Evolutionary conservation across 805 yeast species (phyloP).

Genomic region (Wickerhamia fluorescens): DNA sequence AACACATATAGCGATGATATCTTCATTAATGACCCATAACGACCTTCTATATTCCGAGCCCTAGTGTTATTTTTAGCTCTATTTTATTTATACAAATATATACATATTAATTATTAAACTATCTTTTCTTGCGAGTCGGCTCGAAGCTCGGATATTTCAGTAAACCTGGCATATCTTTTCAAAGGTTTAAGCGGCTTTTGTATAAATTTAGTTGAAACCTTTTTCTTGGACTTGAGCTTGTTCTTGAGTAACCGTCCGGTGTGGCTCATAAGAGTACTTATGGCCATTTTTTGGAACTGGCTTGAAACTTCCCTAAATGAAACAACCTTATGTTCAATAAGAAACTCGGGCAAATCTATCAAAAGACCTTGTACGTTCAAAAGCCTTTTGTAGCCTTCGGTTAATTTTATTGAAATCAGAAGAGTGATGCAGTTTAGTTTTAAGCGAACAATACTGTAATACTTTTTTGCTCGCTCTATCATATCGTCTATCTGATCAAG

Average conservation of each 20-base stretch:
- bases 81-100: no score
- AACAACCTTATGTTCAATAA: conserved; percentile 21
- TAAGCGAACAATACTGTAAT: conserved; percentile 59
- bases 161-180: conserved; percentile 16
- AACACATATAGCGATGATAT: conserved; percentile 23
- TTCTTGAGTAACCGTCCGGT: conserved; percentile 29
- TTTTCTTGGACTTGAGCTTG: conserved; percentile 17
- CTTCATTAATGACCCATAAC: no score
- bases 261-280: conserved; percentile 27
- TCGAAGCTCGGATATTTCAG: conserved; percentile 18
- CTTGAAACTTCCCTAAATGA: conserved; percentile 32
- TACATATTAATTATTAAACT: conserved; percentile 1
- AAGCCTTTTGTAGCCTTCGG: conserved; percentile 25
- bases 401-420: conserved; percentile 28
- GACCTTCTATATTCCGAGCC: no score
- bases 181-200: conserved; percentile 17
- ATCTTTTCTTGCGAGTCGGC: no score
- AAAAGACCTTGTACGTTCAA: conserved; percentile 33
- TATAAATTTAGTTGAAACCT: conserved; percentile 7
- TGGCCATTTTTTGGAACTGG: conserved; percentile 23
- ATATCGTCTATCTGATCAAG: conserved; percentile 43
- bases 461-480: conserved; percentile 69
- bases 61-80: no score
- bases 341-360: conserved; percentile 27
- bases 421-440: conserved; percentile 22